A percentile compares a stretch with the other conserved stretches of the same genome.
Evolutionary conservation across 2,329 filamentous ascomycete genomes (phyloP).

Genomic region (Apiospora phragmitis): DNA sequence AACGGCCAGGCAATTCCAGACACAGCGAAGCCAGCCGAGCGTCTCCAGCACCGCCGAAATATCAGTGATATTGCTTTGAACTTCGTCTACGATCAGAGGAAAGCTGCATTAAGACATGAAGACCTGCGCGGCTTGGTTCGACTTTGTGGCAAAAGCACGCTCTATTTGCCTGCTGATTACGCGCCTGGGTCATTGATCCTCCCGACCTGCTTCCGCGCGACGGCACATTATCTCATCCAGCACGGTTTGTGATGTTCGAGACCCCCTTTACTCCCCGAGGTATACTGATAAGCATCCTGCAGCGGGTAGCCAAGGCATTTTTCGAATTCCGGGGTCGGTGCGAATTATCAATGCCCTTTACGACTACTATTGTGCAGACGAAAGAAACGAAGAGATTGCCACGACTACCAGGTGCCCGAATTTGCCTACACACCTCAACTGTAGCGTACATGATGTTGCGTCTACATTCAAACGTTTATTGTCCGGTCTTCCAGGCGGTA

Average conservation of each 20-base stretch:
- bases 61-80: conserved; percentile 55
- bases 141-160: conserved; percentile 61
- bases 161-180: conserved; percentile 62
- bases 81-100: conserved; percentile 43
- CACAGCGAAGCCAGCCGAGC: conserved; percentile 26
- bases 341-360: conserved; percentile 59
- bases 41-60: conserved; percentile 49
- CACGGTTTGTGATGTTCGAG: conserved; percentile 42
- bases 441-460: conserved; percentile 64
- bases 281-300: conserved; percentile 25
- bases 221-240: conserved; percentile 63
- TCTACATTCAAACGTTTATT: conserved; percentile 68
- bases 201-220: conserved; percentile 67
- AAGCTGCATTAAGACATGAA: conserved; percentile 47
- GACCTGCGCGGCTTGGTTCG: conserved; percentile 61
- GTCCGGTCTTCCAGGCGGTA: conserved; percentile 62
- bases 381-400: conserved; percentile 50
- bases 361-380: conserved; percentile 60
- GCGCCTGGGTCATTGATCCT: conserved; percentile 57
- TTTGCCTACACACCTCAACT: conserved; percentile 60
- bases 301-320: conserved; percentile 57
- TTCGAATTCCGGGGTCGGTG: conserved; percentile 62
- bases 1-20: conserved; percentile 29
- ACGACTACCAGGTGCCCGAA: conserved; percentile 60
- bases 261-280: neutral